These are phyloP conservation scores for Echites panduratus DNA, from an alignment of 257 asterid genomes.

Conservation along the genomic window DNA sequence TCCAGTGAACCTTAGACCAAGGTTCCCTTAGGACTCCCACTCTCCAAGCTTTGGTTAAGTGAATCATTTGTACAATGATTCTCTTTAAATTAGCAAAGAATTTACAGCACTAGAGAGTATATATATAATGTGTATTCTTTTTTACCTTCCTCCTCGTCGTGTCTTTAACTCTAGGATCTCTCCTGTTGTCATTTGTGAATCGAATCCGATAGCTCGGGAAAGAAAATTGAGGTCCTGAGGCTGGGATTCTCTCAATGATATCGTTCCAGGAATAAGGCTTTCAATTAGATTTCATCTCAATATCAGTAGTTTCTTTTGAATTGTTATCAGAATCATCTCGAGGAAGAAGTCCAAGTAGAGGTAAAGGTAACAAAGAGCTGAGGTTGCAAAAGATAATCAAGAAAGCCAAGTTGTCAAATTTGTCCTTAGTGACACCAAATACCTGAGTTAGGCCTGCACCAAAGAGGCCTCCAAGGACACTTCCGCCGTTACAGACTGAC, in stretches of 20 bases:
- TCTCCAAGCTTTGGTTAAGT: background rate
- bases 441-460: conserved; percentile 90
- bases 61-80: background rate
- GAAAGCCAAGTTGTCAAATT: conserved; percentile 57
- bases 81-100: background rate
- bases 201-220: background rate
- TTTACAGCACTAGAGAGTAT: background rate
- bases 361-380: conserved; percentile 84
- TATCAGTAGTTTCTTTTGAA: conserved; percentile 37
- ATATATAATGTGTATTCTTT: background rate
- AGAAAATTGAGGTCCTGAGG: background rate
- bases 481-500: conserved; percentile 89
- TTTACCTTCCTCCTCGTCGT: background rate
- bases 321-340: conserved; percentile 37
- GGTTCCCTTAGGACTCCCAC: background rate
- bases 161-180: background rate
- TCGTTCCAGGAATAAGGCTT: background rate
- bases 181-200: background rate
- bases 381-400: conserved; percentile 91
- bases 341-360: conserved; percentile 87
- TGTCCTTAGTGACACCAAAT: conserved; percentile 83
- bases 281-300: conserved; percentile 80
- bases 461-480: conserved; percentile 85
- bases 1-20: background rate
- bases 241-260: background rate